phyloP scores from a whole-genome alignment of 495 filamentous ascomycete genomes.

The Oleoguttula mirabilis region DNA sequence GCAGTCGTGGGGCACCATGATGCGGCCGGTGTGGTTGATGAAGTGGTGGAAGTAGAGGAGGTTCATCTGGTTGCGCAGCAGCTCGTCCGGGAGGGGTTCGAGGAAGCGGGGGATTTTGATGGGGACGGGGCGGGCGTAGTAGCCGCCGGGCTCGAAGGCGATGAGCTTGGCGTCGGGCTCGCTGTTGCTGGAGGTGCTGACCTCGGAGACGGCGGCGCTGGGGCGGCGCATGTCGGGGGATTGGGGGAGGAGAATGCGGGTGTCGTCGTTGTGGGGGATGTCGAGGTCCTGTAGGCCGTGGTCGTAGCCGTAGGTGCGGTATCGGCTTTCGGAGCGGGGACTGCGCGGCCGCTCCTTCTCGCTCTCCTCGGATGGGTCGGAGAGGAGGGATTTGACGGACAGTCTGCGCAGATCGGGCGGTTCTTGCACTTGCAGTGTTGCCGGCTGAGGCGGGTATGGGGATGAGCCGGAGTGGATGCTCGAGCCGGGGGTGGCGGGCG shows the following conservation, averaged over 20 bases:
- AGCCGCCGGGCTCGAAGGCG: conserved; percentile 44
- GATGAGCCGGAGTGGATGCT: conserved; percentile 19
- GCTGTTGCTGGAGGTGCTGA: conserved; percentile 11
- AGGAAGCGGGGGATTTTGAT: conserved; percentile 55
- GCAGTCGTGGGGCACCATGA: conserved; percentile 67
- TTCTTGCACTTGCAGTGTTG: conserved; percentile 11
- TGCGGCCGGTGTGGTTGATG: conserved; percentile 62
- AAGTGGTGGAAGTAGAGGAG: conserved; percentile 69
- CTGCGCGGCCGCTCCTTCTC: conserved; percentile 20
- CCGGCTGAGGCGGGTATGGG: conserved; percentile 1
- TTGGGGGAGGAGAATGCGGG: conserved; percentile 24
- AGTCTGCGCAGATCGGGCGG: conserved; percentile 26
- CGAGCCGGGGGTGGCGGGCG: conserved; percentile 19
- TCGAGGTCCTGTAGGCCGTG: conserved; percentile 57
- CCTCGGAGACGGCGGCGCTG: conserved; percentile 16
- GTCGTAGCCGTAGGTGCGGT: conserved; percentile 49
- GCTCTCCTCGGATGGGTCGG: conserved; percentile 20
- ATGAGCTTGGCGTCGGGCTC: conserved; percentile 30
- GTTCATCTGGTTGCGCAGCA: conserved; percentile 67
- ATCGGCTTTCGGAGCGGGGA: conserved; percentile 14
- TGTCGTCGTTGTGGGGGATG: conserved; percentile 55
- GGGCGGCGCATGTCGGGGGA: conserved; percentile 23
- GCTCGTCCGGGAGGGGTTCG: conserved; percentile 43
- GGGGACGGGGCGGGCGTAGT: conserved; percentile 56
- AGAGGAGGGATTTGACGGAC: conserved; percentile 30